Base-by-base conservation (phyloP, 2,329 filamentous ascomycete species). In the Aspergillus tamarii region DNA sequence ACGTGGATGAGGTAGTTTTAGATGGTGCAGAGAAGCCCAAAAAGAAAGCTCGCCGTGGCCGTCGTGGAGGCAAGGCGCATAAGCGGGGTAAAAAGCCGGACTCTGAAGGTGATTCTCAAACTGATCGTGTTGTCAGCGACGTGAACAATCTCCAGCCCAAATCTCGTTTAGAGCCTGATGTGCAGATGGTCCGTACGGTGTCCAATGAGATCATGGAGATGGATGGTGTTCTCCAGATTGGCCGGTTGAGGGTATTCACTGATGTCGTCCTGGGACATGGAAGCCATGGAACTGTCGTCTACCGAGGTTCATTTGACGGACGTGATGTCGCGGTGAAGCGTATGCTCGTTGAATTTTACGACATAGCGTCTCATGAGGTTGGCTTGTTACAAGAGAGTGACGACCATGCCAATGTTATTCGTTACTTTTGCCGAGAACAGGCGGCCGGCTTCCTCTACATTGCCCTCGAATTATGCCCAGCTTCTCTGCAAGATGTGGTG, bases 251-350 rank as follows among this genome's bases (percentile, higher is more conserved):
- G 60, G 87, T 89, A 34, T 82, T 85, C 67, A 88, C 85, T 28
- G 84, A 88, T 69, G 83, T 81, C 34, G 83, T 89, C 21, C 81
- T 90, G 45, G 88, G 88, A 1, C 85, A 92, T 64, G 95, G 95
- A 60, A 98, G 94, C 77, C 96, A 97, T 74, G 95, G 95, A n/a
- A 99, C 95, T 0, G 89, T 96, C 59, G 95, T 99, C 0, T 98
- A 95, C 77, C 90, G 92, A 56, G 95, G 95, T n/a, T 92, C 89
- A 60, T 98, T 96, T 76, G 95, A 96, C 76, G 93, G 93, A 28
- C 90, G 94, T 57, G 91, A 94, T 52, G 94, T 99, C 30, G 95
- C 95, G 1, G 93, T 99, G 55, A 99, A 99, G 83, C 89, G 95
- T 39, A 96, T 99, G 93, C 84, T 98, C 65, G 92, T 94, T 39